Percentiles rank a stretch among this genome's conserved stretches.
These are phyloP conservation scores for Hypericum androsaemum DNA, from an alignment of 345 rosid genomes.

Conservation along the genomic window DNA sequence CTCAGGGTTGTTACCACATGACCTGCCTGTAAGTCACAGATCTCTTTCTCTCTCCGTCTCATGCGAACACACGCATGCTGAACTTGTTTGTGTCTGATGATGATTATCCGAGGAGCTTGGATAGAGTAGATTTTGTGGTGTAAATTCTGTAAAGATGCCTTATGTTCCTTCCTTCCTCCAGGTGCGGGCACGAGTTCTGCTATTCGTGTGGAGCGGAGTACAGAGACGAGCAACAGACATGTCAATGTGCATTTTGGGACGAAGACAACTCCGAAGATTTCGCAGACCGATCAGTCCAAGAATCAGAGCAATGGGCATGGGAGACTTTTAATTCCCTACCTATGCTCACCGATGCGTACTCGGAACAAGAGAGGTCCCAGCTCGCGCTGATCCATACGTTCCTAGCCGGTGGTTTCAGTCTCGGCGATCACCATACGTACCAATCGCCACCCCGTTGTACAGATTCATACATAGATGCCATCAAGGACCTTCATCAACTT, in stretches of 20 bases:
- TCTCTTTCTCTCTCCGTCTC: neutral
- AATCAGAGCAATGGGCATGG: conserved; percentile 95
- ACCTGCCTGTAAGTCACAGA: conserved; percentile 40
- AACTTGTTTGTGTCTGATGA: no score
- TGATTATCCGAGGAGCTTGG: no score
- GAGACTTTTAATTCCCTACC: conserved; percentile 84
- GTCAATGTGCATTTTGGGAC: conserved; percentile 53
- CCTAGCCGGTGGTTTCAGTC: conserved; percentile 89
- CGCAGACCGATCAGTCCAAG: conserved; percentile 50
- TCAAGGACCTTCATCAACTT: conserved; percentile 91
- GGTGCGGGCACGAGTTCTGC: conserved; percentile 60
- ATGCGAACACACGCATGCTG: no score
- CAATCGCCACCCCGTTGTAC: conserved; percentile 90
- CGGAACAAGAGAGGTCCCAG: conserved; percentile 94
- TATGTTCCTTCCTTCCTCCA: conserved; percentile 12
- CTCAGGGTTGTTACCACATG: conserved; percentile 46
- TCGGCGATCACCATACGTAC: conserved; percentile 71
- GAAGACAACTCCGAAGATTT: conserved; percentile 42
- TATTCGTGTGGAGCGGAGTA: conserved; percentile 58
- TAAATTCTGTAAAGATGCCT: no score
- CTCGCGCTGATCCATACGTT: conserved; percentile 82
- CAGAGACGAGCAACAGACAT: conserved; percentile 44
- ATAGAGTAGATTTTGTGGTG: no score
- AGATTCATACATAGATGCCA: conserved; percentile 77
- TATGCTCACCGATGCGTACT: conserved; percentile 74